Percentiles rank a stretch among this genome's conserved stretches.
phyloP scores from a whole-genome alignment of 371 early-diverging fungal species.

The Actinomortierella wolfii region DNA sequence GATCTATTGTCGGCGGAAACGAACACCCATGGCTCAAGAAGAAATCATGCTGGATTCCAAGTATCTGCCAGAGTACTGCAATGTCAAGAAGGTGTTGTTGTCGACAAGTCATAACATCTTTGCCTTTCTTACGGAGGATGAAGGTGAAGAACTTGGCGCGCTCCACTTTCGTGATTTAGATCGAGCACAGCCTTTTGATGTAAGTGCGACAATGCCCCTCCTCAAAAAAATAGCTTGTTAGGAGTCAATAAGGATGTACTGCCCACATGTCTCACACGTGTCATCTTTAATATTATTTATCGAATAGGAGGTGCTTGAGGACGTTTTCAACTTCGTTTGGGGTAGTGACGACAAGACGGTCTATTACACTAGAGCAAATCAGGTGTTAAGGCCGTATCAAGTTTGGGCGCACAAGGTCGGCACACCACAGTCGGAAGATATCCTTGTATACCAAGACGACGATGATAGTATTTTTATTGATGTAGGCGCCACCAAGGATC shows the following conservation, averaged over 20 bases:
- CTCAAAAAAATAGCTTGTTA: not conserved
- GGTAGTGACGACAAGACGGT: slow-evolving; percentile 60
- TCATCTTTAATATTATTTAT: not conserved
- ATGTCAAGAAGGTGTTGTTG: slow-evolving; percentile 62
- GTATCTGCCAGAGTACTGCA: slow-evolving; percentile 56
- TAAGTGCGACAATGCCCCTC: slow-evolving; percentile 13
- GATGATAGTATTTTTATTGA: slow-evolving; percentile 79
- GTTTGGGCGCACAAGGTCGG: slow-evolving; percentile 66
- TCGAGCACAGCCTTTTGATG: slow-evolving; percentile 46
- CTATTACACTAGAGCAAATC: slow-evolving; percentile 78
- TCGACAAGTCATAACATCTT: slow-evolving; percentile 65
- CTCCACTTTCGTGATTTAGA: slow-evolving; percentile 60
- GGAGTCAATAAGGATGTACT: not conserved
- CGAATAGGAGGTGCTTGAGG: slow-evolving; percentile 59
- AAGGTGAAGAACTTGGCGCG: slow-evolving; percentile 71
- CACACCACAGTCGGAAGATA: slow-evolving; percentile 58
- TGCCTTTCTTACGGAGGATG: slow-evolving; percentile 63
- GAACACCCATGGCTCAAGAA: slow-evolving; percentile 53
- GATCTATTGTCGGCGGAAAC: slow-evolving; percentile 59
- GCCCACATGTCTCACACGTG: not conserved
- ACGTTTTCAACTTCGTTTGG: slow-evolving; percentile 86
- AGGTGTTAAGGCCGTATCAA: slow-evolving; percentile 70
- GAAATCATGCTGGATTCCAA: slow-evolving; percentile 64
- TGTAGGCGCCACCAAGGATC: slow-evolving; percentile 80
- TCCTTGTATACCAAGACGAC: slow-evolving; percentile 68